Conservation (phyloP, 768 basidiomycete genomes). For the Boletus subcaerulescens region DNA sequence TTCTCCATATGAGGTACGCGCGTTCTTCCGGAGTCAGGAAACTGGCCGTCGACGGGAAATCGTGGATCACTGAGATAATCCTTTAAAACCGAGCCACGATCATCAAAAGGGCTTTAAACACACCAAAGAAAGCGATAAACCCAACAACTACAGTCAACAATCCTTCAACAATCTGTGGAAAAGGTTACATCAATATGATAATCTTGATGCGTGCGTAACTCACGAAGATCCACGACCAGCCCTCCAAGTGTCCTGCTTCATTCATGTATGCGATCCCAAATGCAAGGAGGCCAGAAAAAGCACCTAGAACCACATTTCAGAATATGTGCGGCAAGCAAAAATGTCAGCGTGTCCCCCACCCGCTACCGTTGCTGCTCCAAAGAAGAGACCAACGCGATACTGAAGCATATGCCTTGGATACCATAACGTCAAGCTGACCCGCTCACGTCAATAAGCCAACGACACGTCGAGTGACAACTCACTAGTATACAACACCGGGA, state of each 20-base stretch:
- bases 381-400: constrained; percentile 60
- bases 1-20: constrained; percentile 16
- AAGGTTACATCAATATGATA: background rate
- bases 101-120: constrained; percentile 1
- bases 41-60: constrained; percentile 34
- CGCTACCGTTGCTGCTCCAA: constrained; percentile 60
- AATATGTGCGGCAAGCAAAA: background rate
- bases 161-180: constrained; percentile 35
- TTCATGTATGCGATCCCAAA: constrained; percentile 54
- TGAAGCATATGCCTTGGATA: constrained; percentile 63
- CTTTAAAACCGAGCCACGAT: background rate
- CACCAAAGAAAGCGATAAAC: constrained; percentile 49
- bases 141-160: constrained; percentile 57
- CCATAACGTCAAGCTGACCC: constrained; percentile 57
- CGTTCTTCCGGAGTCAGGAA: constrained; percentile 18
- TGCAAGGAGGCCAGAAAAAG: constrained; percentile 59
- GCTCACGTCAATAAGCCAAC: background rate
- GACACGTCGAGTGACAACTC: constrained; percentile 10
- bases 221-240: constrained; percentile 72
- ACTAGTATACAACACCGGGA: constrained; percentile 76
- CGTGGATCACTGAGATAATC: constrained; percentile 49
- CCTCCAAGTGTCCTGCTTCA: constrained; percentile 42
- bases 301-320: constrained; percentile 27
- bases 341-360: constrained; percentile 26
- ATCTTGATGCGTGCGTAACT: constrained; percentile 9